phyloP scores from a whole-genome alignment of 768 basidiomycete genomes.

The Phylloporus scabripes region DNA sequence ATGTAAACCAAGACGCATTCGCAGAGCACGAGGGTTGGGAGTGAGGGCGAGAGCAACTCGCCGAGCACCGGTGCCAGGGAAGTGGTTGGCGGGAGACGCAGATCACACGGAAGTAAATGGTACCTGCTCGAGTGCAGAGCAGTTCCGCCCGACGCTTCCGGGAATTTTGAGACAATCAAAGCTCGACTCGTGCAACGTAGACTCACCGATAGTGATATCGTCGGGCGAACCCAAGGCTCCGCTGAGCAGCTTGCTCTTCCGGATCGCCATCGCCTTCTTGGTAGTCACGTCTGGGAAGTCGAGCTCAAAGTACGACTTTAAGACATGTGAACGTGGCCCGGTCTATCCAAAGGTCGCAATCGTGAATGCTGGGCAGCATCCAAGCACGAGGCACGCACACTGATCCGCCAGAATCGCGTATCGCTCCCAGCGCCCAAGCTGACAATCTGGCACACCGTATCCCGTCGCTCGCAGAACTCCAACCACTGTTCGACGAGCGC shows the following conservation, averaged over 20 bases:
- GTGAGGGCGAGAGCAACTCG: conserved; percentile 46
- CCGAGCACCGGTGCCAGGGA: conserved; percentile 37
- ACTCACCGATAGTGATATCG: conserved; percentile 12
- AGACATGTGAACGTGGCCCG: conserved; percentile 41
- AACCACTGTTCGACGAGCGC: conserved; percentile 66
- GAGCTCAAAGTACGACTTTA: conserved; percentile 74
- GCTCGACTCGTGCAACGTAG: too few relatives aligned
- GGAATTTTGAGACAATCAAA: background rate
- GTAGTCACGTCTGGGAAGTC: conserved; percentile 86
- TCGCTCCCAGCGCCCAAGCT: conserved; percentile 95
- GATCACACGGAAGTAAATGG: conserved; percentile 70
- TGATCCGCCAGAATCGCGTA: conserved; percentile 89
- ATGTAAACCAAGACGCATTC: conserved; percentile 95
- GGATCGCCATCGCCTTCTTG: conserved; percentile 77
- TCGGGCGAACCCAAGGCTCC: conserved; percentile 13
- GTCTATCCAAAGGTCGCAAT: conserved; percentile 38
- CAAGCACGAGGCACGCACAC: conserved; percentile 44
- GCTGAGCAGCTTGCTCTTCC: conserved; percentile 49
- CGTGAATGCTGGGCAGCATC: background rate
- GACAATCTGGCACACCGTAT: conserved; percentile 74
- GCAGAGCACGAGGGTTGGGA: conserved; percentile 77
- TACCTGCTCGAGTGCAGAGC: conserved; percentile 44
- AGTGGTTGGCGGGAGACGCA: conserved; percentile 51
- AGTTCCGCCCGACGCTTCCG: conserved; percentile 32
- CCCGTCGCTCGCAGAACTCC: conserved; percentile 36